Conservation (phyloP, 345 rosid genomes). For the Citrus unshiu region DNA sequence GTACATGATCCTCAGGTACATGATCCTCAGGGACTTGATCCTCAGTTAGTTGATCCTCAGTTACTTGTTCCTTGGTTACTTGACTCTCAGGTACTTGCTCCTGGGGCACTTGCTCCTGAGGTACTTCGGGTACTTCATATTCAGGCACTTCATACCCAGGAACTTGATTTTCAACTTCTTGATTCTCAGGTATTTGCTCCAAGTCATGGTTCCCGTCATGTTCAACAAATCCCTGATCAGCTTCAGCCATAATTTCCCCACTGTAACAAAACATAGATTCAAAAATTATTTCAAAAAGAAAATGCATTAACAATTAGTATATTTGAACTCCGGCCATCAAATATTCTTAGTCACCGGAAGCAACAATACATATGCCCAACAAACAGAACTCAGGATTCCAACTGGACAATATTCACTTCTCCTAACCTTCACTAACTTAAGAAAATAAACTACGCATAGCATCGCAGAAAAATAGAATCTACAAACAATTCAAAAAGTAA, state of each 20-base stretch:
- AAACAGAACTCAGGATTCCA: background rate
- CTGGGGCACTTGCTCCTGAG: constrained; percentile 28
- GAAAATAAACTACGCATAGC: background rate
- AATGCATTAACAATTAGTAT: too few relatives aligned
- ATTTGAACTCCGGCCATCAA: background rate
- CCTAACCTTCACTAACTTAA: background rate
- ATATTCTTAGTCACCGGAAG: background rate
- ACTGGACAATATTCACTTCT: background rate
- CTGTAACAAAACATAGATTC: background rate
- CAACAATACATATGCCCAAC: background rate
- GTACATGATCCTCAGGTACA: constrained; percentile 13
- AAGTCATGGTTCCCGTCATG: constrained; percentile 32
- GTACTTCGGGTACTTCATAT: background rate
- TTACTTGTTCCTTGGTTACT: constrained; percentile 27
- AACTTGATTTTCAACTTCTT: constrained; percentile 22
- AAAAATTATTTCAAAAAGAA: background rate
- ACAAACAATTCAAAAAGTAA: background rate
- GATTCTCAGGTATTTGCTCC: constrained; percentile 31
- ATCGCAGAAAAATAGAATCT: background rate
- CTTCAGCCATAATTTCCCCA: constrained; percentile 24
- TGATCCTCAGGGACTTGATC: constrained; percentile 31
- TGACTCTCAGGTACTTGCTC: constrained; percentile 25
- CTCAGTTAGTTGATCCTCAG: constrained; percentile 29
- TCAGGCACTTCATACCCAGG: constrained; percentile 31
- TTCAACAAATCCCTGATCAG: constrained; percentile 35